Percentiles rank a stretch among this genome's conserved stretches.
Conservation (phyloP, 805 yeast genomes). For the Sungouiozyma intestinalis region DNA sequence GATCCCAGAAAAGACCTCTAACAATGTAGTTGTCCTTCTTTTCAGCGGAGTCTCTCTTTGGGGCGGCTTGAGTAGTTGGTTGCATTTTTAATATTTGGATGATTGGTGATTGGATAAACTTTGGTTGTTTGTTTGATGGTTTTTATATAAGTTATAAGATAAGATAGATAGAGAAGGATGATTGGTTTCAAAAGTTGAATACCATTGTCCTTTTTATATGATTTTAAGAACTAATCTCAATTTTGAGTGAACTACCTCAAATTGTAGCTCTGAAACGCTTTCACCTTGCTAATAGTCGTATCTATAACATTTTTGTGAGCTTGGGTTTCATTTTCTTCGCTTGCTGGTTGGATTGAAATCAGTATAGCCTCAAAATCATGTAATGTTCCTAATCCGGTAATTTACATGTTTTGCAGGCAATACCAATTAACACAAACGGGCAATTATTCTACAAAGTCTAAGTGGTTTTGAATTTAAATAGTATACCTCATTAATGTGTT, state of each 20-base stretch:
- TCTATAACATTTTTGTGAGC: background rate
- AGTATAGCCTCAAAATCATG: background rate
- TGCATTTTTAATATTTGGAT: conserved; percentile 11
- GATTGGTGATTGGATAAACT: background rate
- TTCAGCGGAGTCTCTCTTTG: conserved; percentile 18
- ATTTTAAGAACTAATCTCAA: background rate
- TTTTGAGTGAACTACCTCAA: background rate
- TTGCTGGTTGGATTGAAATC: background rate
- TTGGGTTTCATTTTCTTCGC: background rate
- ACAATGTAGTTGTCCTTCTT: conserved; percentile 20
- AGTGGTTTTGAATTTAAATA: background rate
- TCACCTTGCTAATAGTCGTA: no score
- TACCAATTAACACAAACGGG: background rate
- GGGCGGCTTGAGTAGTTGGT: conserved; percentile 21
- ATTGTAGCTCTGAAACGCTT: background rate
- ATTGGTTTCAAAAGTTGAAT: background rate
- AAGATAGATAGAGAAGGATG: background rate
- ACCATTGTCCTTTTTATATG: background rate
- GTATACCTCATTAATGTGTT: background rate
- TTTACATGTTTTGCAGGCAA: background rate
- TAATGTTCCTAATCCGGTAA: conserved; percentile 8
- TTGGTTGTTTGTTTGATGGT: conserved; percentile 4
- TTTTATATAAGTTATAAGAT: background rate
- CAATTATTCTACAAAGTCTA: no score
- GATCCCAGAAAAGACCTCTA: conserved; percentile 14